Percentiles rank a stretch among this genome's conserved stretches.
Conservation (phyloP, 805 yeast species). For the Zygosaccharomyces bailii region DNA sequence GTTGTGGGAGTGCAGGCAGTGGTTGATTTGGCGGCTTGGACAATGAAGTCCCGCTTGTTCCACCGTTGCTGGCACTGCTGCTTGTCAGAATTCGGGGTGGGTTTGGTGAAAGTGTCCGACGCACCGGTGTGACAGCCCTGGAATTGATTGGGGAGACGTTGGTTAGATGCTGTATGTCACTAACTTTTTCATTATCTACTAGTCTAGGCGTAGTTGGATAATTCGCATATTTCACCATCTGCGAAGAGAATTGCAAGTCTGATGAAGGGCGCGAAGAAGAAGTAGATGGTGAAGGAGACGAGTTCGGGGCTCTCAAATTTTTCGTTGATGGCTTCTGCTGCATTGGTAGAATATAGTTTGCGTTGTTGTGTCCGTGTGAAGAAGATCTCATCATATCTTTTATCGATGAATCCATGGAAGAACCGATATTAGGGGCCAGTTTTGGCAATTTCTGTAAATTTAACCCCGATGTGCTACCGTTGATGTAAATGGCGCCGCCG, state of each 20-base stretch:
- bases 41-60: neutral
- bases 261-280: slow-evolving; percentile 10
- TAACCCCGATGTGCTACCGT: slow-evolving; percentile 26
- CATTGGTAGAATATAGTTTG: slow-evolving; percentile 7
- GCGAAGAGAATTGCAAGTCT: slow-evolving; percentile 10
- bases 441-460: slow-evolving; percentile 24
- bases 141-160: slow-evolving; percentile 9
- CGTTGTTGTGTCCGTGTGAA: slow-evolving; percentile 9
- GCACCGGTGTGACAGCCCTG: slow-evolving; percentile 5
- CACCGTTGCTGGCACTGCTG: slow-evolving; percentile 6
- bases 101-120: slow-evolving; percentile 2
- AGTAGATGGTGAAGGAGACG: slow-evolving; percentile 13
- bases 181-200: slow-evolving; percentile 5
- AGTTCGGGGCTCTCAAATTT: neutral
- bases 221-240: slow-evolving; percentile 12
- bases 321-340: slow-evolving; percentile 18
- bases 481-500: slow-evolving; percentile 20
- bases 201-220: slow-evolving; percentile 32
- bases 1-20: slow-evolving; percentile 23
- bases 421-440: slow-evolving; percentile 16
- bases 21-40: slow-evolving; percentile 19
- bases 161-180: slow-evolving; percentile 6
- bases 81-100: slow-evolving; percentile 8
- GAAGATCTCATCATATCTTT: slow-evolving; percentile 25
- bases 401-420: slow-evolving; percentile 23